Percentiles rank a stretch among this genome's conserved stretches.
Evolutionary conservation across 495 filamentous ascomycete genomes (phyloP).

Genomic region (Penicillium pulvis): DNA sequence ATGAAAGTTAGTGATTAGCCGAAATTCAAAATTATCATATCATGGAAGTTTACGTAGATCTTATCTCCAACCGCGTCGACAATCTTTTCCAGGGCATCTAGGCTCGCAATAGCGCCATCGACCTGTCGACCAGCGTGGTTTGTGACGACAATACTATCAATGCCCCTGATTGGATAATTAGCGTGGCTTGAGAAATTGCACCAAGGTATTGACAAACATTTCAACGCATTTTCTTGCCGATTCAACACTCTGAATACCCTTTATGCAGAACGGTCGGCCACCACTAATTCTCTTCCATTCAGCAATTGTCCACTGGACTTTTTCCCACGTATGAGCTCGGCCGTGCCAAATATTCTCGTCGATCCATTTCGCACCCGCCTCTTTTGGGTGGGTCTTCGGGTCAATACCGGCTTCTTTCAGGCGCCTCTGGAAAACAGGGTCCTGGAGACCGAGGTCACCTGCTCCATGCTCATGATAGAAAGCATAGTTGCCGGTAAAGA

Average conservation of each 20-base stretch:
- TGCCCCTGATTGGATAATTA: constrained; percentile 28
- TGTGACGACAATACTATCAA: constrained; percentile 40
- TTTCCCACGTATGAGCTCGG: constrained; percentile 60
- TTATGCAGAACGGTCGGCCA: constrained; percentile 57
- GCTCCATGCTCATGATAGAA: constrained; percentile 62
- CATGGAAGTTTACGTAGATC: constrained; percentile 27
- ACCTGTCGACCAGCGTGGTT: constrained; percentile 65
- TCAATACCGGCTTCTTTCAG: constrained; percentile 55
- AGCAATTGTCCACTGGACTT: constrained; percentile 55
- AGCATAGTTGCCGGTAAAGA: constrained; percentile 59
- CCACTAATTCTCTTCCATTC: constrained; percentile 55
- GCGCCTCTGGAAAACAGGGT: constrained; percentile 59
- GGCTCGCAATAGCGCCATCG: constrained; percentile 59
- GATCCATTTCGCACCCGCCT: constrained; percentile 61
- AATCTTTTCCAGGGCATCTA: constrained; percentile 65
- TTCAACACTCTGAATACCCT: constrained; percentile 56
- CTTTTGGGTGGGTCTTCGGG: constrained; percentile 48
- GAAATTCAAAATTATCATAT: neutral
- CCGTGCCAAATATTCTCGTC: constrained; percentile 63
- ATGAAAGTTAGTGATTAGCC: neutral
- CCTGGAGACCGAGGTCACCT: constrained; percentile 52
- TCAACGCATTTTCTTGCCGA: constrained; percentile 59
- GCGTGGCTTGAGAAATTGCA: neutral
- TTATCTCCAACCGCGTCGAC: constrained; percentile 52
- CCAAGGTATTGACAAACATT: constrained; percentile 5